A percentile compares a stretch with the other conserved stretches of the same genome.
These are phyloP conservation scores for Lentinula sp. DNA, from an alignment of 768 basidiomycete genomes.

Conservation along the genomic window DNA sequence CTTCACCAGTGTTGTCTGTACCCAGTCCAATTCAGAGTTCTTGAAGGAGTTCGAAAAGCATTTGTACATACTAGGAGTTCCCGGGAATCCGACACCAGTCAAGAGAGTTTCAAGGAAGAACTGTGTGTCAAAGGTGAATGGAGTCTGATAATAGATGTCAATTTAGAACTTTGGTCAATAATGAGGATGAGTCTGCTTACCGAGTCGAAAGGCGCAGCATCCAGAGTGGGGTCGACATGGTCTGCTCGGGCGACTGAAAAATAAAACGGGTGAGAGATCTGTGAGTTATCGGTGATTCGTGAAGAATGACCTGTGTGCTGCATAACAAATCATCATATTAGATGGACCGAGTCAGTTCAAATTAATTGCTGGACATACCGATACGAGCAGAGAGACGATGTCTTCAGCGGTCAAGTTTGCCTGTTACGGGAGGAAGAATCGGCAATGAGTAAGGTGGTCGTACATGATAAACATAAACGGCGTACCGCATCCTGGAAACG, in stretches of 20 bases:
- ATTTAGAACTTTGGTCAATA: background rate
- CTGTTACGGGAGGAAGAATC: background rate
- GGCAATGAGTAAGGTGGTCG: no score
- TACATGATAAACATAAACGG: background rate
- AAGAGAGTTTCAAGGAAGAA: conserved; percentile 22
- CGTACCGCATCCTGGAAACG: conserved; percentile 23
- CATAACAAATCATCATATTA: background rate
- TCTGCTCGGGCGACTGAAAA: conserved; percentile 16
- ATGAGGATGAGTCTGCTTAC: conserved; percentile 6
- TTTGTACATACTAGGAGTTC: conserved; percentile 9
- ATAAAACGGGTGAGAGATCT: no score
- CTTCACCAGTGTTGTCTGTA: conserved; percentile 16
- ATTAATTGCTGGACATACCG: conserved; percentile 11
- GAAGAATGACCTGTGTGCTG: background rate
- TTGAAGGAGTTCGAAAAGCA: background rate
- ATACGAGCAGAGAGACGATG: conserved; percentile 26
- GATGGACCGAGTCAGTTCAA: background rate
- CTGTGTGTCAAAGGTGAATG: conserved; percentile 24
- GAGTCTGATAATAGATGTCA: conserved; percentile 15
- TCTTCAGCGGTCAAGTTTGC: conserved; percentile 24
- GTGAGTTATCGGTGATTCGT: no score
- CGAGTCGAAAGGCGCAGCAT: conserved; percentile 7
- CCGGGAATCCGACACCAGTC: conserved; percentile 19
- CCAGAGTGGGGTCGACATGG: conserved; percentile 15
- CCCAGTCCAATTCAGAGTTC: background rate